A percentile compares a stretch with the other conserved stretches of the same genome.
Conservation (phyloP, 495 filamentous ascomycete genomes). For the Amphirosellinia nigrospora region DNA sequence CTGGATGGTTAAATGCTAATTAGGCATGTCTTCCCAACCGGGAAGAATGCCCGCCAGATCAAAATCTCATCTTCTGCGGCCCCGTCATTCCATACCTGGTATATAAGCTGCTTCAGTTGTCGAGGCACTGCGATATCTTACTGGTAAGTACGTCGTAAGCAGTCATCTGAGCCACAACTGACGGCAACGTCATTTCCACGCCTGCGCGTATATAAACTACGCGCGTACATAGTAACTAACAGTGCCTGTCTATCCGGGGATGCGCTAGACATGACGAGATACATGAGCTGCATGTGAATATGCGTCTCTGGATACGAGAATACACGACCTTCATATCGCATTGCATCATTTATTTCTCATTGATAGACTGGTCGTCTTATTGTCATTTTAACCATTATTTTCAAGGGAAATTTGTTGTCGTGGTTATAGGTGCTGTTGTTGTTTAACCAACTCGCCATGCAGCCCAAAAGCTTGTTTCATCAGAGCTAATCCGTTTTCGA, state of each 20-base stretch:
- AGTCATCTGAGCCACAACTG: neutral
- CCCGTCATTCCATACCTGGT: neutral
- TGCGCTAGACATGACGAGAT: conserved; percentile 2
- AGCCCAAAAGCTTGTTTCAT: neutral
- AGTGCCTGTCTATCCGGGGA: neutral
- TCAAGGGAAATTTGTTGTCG: neutral
- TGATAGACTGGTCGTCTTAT: neutral
- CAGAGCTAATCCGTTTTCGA: neutral
- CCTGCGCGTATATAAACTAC: neutral
- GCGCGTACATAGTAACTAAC: neutral
- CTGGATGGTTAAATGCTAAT: no score
- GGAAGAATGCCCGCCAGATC: no score
- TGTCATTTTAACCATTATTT: neutral
- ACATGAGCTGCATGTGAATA: neutral
- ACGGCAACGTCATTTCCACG: conserved; percentile 4
- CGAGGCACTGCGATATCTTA: no score
- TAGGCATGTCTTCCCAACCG: no score
- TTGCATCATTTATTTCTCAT: neutral
- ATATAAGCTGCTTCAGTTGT: neutral
- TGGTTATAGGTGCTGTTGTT: neutral
- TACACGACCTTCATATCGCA: neutral
- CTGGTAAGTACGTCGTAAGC: no score
- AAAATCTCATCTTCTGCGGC: neutral
- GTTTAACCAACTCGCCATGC: neutral
- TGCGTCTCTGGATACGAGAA: neutral